phyloP scores from a whole-genome alignment of 345 rosid genomes.

The Euphorbia lathyris region DNA sequence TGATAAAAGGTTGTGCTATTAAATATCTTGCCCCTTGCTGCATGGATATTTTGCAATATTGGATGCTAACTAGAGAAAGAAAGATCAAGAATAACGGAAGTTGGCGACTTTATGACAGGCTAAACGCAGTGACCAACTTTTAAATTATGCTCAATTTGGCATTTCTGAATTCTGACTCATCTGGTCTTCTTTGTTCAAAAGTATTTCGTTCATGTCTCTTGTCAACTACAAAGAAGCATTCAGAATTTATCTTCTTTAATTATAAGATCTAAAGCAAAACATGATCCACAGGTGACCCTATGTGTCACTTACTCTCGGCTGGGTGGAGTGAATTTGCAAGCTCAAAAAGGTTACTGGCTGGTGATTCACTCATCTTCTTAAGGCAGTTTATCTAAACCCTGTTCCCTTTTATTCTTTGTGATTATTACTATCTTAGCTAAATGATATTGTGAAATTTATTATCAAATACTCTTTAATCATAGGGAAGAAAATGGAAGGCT shows the following conservation, averaged over 20 bases:
- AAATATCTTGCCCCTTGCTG: too few species aligned
- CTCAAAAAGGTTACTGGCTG: constrained; percentile 84
- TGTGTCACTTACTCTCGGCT: constrained; percentile 90
- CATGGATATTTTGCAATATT: neutral
- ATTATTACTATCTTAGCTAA: neutral
- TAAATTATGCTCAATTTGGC: neutral
- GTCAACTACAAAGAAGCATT: too few species aligned
- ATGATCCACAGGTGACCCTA: constrained; percentile 73
- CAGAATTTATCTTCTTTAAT: neutral
- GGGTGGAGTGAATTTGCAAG: constrained; percentile 99
- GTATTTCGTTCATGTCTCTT: neutral
- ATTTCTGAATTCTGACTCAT: neutral
- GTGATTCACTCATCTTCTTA: constrained; percentile 92
- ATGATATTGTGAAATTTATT: neutral
- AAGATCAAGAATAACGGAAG: neutral
- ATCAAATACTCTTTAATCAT: neutral
- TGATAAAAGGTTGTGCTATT: too few species aligned
- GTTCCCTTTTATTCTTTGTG: neutral
- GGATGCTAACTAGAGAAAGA: neutral
- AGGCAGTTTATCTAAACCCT: constrained; percentile 41
- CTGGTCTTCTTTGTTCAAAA: neutral
- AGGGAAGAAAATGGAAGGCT: constrained; percentile 92
- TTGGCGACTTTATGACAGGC: neutral
- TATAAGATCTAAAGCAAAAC: neutral
- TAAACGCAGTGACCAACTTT: neutral